A percentile compares a stretch with the other conserved stretches of the same genome.
phyloP scores from a whole-genome alignment of 495 filamentous ascomycete genomes.

The Aspergillus cavernicola region DNA sequence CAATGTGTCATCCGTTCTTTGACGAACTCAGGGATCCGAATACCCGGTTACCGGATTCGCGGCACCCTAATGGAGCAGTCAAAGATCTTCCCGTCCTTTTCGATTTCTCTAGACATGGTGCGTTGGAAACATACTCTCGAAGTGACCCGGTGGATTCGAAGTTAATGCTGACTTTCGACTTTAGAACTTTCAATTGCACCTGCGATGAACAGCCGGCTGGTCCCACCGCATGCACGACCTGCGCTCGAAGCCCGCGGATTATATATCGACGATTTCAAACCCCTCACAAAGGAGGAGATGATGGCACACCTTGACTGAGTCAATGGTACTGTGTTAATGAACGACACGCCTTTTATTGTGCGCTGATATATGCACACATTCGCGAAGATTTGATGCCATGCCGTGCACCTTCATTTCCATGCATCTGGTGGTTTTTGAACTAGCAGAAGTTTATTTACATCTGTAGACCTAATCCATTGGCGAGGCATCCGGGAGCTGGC shows the following conservation, averaged over 20 bases:
- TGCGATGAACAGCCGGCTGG: conserved; percentile 77
- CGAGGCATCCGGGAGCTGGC: conserved; percentile 25
- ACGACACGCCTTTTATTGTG: conserved; percentile 34
- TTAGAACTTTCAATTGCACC: conserved; percentile 93
- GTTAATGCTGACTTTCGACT: conserved; percentile 6
- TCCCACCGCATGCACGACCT: conserved; percentile 76
- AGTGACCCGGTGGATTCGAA: neutral
- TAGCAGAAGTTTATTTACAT: conserved; percentile 19
- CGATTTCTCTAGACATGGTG: conserved; percentile 93
- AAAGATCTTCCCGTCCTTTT: conserved; percentile 86
- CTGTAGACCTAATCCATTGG: conserved; percentile 22
- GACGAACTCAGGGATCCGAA: conserved; percentile 88
- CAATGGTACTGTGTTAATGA: conserved; percentile 36
- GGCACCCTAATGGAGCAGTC: conserved; percentile 70
- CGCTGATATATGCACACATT: conserved; percentile 26
- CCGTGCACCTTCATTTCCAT: conserved; percentile 33
- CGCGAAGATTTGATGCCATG: conserved; percentile 31
- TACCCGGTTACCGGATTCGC: conserved; percentile 88
- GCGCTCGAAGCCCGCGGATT: conserved; percentile 72
- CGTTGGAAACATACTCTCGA: conserved; percentile 22
- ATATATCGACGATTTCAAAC: conserved; percentile 91
- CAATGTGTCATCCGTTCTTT: conserved; percentile 98
- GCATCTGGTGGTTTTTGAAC: conserved; percentile 33
- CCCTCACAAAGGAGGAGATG: conserved; percentile 91
- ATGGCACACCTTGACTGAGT: conserved; percentile 93